Evolutionary conservation across 2,329 filamentous ascomycete species (phyloP).

Genomic region (Verticillium klebahnii): DNA sequence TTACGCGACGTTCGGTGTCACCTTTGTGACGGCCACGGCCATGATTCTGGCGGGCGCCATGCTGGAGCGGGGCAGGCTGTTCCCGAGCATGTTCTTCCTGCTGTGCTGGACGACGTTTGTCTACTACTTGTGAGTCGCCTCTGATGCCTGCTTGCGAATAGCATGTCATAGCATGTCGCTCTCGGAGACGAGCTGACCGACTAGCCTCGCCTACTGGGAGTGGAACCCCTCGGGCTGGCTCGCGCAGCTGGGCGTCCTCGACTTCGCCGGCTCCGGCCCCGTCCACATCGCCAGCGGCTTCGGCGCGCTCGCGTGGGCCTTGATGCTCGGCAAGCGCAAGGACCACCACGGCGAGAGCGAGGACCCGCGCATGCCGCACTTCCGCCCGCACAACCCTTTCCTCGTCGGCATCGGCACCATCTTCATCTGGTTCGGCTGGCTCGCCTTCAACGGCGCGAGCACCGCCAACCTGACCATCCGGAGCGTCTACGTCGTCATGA

Average conservation of each 20-base stretch:
- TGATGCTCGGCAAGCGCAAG: conserved; percentile 56
- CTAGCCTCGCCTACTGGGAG: conserved; percentile 57
- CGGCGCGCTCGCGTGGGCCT: conserved; percentile 58
- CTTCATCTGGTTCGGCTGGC: conserved; percentile 62
- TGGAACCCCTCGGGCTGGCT: conserved; percentile 66
- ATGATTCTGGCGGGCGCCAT: conserved; percentile 35
- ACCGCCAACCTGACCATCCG: conserved; percentile 48
- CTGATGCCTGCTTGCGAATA: not conserved
- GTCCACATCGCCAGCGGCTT: conserved; percentile 62
- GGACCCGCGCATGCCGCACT: conserved; percentile 23
- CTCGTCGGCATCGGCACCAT: conserved; percentile 61
- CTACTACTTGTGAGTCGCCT: conserved; percentile 38
- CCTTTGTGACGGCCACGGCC: conserved; percentile 31
- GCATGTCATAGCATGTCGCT: not conserved
- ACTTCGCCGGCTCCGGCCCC: conserved; percentile 59
- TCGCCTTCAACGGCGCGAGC: conserved; percentile 45
- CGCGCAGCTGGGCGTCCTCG: conserved; percentile 53
- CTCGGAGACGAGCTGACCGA: not conserved
- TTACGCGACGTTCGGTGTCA: conserved; percentile 31
- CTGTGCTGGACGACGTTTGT: conserved; percentile 62
- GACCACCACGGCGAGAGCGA: conserved; percentile 41
- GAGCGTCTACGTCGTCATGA: conserved; percentile 50
- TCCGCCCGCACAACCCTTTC: conserved; percentile 57
- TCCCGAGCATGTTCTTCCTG: conserved; percentile 54
- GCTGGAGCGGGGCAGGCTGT: conserved; percentile 28